Evolutionary conservation across 2,329 filamentous ascomycete genomes (phyloP).

Genomic region (Bisporella sp.): DNA sequence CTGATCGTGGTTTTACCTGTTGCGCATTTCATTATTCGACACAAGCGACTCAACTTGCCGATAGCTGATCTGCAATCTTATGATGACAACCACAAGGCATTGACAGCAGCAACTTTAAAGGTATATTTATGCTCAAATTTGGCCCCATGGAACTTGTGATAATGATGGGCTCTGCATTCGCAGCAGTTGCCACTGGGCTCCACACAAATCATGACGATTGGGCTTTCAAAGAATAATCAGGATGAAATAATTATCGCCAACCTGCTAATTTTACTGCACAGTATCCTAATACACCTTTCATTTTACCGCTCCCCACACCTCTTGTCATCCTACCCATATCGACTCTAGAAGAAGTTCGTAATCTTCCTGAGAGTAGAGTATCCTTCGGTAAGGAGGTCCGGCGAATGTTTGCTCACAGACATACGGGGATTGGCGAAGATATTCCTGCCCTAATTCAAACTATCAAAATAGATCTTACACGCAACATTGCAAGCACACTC

Average conservation of each 20-base stretch:
- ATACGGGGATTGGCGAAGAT: conserved; percentile 18
- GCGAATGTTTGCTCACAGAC: conserved; percentile 9
- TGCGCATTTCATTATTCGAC: background rate
- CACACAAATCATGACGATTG: no score
- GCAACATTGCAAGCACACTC: conserved; percentile 13
- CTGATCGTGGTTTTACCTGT: background rate
- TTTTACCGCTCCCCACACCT: conserved; percentile 1
- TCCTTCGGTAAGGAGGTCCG: conserved; percentile 16
- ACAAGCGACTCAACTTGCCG: background rate
- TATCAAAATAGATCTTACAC: conserved; percentile 19
- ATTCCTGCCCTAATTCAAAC: conserved; percentile 7
- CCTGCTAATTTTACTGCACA: background rate
- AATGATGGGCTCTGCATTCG: no score
- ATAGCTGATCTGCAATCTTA: background rate
- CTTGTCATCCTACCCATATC: conserved; percentile 19
- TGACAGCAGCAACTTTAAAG: background rate
- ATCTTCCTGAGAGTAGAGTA: conserved; percentile 16
- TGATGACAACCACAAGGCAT: background rate
- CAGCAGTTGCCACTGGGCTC: no score
- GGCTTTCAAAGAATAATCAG: no score
- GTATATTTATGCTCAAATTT: background rate
- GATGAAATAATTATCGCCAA: no score
- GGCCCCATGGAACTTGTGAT: no score
- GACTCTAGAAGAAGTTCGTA: conserved; percentile 16
- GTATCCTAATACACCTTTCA: conserved; percentile 4